Evolutionary conservation across 257 asterid genomes (phyloP).

Genomic region (Anisodus tanguticus): DNA sequence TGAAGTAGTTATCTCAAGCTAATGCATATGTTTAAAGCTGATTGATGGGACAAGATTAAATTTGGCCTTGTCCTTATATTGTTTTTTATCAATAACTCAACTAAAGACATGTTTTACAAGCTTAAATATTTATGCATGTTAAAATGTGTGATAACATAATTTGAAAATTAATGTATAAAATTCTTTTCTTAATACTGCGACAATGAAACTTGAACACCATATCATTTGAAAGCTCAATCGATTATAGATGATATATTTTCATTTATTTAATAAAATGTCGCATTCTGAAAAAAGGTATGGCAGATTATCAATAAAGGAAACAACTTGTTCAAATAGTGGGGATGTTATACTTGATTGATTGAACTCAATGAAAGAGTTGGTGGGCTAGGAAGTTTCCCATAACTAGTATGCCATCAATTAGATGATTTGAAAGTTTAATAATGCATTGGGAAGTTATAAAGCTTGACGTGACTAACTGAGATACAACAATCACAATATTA

Average conservation of each 20-base stretch:
- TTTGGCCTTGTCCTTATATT: background rate
- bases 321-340: conserved; percentile 7
- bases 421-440: conserved; percentile 27
- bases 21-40: conserved; percentile 1
- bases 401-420: background rate
- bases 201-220: too few species aligned
- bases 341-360: background rate
- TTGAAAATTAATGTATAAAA: too few species aligned
- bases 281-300: background rate
- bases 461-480: conserved; percentile 47
- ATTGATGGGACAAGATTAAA: background rate
- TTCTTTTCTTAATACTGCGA: too few species aligned
- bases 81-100: conserved; percentile 8
- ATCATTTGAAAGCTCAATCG: too few species aligned
- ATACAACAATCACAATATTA: conserved; percentile 40
- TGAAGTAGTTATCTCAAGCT: conserved; percentile 22
- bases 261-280: too few species aligned
- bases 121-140: too few species aligned
- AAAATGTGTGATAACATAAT: too few species aligned
- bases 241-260: too few species aligned
- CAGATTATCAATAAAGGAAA: background rate
- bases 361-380: conserved; percentile 1
- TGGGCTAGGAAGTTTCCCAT: conserved; percentile 13
- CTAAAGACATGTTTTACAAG: too few species aligned
- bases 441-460: conserved; percentile 34